Evolutionary conservation across 1,284 basidiomycete genomes (phyloP).

Genomic region (Ceratobasidium sp.): DNA sequence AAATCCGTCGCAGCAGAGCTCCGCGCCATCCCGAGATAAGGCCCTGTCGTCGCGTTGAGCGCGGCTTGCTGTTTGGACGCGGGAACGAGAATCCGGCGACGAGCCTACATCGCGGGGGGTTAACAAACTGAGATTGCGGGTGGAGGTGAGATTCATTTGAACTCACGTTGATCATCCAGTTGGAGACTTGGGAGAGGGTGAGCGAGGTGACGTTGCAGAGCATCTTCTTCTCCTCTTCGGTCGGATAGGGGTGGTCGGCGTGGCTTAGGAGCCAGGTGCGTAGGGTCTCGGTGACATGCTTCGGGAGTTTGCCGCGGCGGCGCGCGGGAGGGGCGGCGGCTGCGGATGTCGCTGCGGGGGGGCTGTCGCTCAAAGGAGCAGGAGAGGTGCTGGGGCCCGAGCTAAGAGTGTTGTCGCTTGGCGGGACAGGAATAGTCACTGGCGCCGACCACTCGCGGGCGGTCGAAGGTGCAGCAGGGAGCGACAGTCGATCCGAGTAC

Average conservation of each 20-base stretch:
- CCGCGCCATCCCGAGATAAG: slow-evolving; percentile 29
- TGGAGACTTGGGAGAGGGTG: slow-evolving; percentile 89
- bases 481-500: slow-evolving; percentile 15
- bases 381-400: slow-evolving; percentile 58
- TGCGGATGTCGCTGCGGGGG: slow-evolving; percentile 18
- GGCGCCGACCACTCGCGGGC: slow-evolving; percentile 30
- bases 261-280: slow-evolving; percentile 93
- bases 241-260: slow-evolving; percentile 90
- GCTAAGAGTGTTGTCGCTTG: slow-evolving; percentile 58
- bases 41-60: slow-evolving; percentile 61
- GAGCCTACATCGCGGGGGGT: slow-evolving; percentile 66
- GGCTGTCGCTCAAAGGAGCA: slow-evolving; percentile 61
- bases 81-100: slow-evolving; percentile 83
- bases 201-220: slow-evolving; percentile 87
- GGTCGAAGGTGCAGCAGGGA: slow-evolving; percentile 16
- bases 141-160: slow-evolving; percentile 13
- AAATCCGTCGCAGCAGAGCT: slow-evolving; percentile 33
- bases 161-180: slow-evolving; percentile 92
- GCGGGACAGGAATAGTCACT: slow-evolving; percentile 44
- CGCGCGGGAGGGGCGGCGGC: slow-evolving; percentile 58
- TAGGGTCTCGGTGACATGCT: slow-evolving; percentile 89
- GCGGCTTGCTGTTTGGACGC: slow-evolving; percentile 75
- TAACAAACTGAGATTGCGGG: neutral
- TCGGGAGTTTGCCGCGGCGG: slow-evolving; percentile 88
- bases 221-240: slow-evolving; percentile 91